A percentile compares a stretch with the other conserved stretches of the same genome.
Conservation (phyloP, 768 basidiomycete species). For the Gloeopeniophorella convolvens region DNA sequence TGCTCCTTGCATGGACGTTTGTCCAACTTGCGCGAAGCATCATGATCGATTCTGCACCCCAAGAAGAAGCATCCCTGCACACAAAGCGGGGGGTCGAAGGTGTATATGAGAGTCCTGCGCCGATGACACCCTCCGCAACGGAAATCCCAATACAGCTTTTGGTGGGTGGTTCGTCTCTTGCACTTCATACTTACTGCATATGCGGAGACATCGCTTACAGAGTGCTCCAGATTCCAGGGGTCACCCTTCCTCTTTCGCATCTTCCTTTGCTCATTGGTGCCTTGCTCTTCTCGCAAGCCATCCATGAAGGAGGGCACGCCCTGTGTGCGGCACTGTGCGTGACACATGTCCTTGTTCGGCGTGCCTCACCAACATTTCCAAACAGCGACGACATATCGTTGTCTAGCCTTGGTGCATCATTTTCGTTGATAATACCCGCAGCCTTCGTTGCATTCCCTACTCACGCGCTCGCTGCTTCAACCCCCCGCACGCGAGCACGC, state of each 20-base stretch:
- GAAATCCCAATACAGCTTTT: slow-evolving; percentile 14
- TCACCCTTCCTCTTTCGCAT: slow-evolving; percentile 72
- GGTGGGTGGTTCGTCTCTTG: slow-evolving; percentile 8
- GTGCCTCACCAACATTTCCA: not conserved
- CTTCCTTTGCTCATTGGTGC: slow-evolving; percentile 58
- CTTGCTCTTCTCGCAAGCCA: slow-evolving; percentile 56
- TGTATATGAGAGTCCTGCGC: not conserved
- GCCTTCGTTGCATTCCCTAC: slow-evolving; percentile 64
- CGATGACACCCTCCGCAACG: not conserved
- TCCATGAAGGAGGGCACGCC: slow-evolving; percentile 80
- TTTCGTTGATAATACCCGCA: slow-evolving; percentile 61
- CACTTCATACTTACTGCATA: too few relatives aligned
- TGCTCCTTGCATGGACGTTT: slow-evolving; percentile 13
- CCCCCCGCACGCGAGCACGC: slow-evolving; percentile 43
- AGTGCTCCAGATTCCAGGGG: slow-evolving; percentile 61
- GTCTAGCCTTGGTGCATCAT: slow-evolving; percentile 50
- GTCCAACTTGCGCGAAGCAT: slow-evolving; percentile 9
- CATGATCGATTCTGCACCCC: not conserved
- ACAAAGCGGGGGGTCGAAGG: slow-evolving; percentile 1
- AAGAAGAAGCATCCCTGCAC: not conserved
- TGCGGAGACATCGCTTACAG: not conserved
- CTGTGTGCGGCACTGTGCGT: slow-evolving; percentile 68
- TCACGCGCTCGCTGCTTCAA: slow-evolving; percentile 33
- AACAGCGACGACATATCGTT: slow-evolving; percentile 61
- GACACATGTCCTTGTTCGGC: not conserved